These are phyloP conservation scores for Chenopodium suecicum DNA, from an alignment of 148 eudicot genomes.

Conservation along the genomic window DNA sequence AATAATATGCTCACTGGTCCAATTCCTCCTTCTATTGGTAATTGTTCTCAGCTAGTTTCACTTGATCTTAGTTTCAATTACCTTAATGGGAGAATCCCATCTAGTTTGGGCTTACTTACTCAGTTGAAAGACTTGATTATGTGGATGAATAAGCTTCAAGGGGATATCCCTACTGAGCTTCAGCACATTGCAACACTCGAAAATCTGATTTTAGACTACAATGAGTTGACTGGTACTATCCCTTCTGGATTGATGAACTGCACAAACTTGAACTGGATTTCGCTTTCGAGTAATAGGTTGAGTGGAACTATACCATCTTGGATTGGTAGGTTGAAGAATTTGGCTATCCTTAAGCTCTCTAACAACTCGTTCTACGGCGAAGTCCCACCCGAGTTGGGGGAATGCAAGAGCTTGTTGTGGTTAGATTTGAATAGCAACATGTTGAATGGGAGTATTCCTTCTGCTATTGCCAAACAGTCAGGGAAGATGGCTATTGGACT, in stretches of 20 bases:
- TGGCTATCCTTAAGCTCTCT: conserved; percentile 75
- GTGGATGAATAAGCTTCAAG: conserved; percentile 83
- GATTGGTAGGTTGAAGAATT: conserved; percentile 53
- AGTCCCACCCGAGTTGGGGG: conserved; percentile 72
- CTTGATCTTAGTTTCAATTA: conserved; percentile 87
- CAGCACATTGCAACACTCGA: conserved; percentile 55
- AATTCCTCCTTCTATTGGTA: conserved; percentile 58
- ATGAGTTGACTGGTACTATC: conserved; percentile 62
- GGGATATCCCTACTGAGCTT: conserved; percentile 79
- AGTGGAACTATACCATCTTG: conserved; percentile 73
- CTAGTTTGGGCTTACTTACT: conserved; percentile 57
- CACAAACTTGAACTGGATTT: conserved; percentile 79
- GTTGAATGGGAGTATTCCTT: conserved; percentile 66
- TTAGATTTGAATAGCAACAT: conserved; percentile 77
- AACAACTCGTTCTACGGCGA: conserved; percentile 66
- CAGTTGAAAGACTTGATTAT: conserved; percentile 67
- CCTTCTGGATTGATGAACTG: conserved; percentile 68
- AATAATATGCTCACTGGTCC: conserved; percentile 57
- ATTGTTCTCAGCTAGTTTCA: conserved; percentile 57
- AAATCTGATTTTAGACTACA: conserved; percentile 78
- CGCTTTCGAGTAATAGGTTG: conserved; percentile 66
- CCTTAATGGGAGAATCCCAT: conserved; percentile 57
- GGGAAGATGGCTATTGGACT: conserved; percentile 60
- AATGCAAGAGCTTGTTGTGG: conserved; percentile 72
- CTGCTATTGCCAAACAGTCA: conserved; percentile 63